These are phyloP conservation scores for Rugosomyces carneus DNA, from an alignment of 1,284 basidiomycete genomes.

Conservation along the genomic window DNA sequence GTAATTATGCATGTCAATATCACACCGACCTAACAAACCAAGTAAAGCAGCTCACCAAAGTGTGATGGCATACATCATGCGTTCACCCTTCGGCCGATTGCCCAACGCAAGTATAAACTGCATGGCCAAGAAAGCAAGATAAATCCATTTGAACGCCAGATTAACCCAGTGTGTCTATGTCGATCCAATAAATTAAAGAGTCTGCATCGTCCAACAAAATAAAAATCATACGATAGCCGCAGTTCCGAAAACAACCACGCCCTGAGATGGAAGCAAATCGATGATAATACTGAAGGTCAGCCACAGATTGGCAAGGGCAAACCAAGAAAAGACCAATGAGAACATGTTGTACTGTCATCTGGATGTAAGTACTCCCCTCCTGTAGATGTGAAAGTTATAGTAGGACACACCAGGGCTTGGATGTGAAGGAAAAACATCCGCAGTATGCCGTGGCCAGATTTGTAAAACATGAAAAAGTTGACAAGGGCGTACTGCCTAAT, in stretches of 20 bases:
- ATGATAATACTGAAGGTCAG: slow-evolving; percentile 86
- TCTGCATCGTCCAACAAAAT: too few species aligned
- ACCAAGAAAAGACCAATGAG: slow-evolving; percentile 84
- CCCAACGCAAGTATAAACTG: slow-evolving; percentile 81
- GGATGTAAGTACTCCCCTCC: too few species aligned
- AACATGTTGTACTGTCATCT: slow-evolving; percentile 65
- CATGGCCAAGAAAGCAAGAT: slow-evolving; percentile 66
- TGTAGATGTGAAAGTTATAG: too few species aligned
- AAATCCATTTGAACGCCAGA: slow-evolving; percentile 66
- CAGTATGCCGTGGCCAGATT: slow-evolving; percentile 77
- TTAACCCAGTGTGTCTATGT: slow-evolving; percentile 87
- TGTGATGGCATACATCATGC: slow-evolving; percentile 63
- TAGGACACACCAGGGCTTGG: slow-evolving; percentile 77
- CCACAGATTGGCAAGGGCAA: slow-evolving; percentile 85
- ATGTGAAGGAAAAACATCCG: slow-evolving; percentile 94
- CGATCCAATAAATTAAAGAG: too few species aligned
- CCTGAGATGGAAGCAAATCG: slow-evolving; percentile 61
- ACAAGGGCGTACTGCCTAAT: slow-evolving; percentile 91
- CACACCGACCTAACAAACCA: too few species aligned
- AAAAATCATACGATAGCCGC: slow-evolving; percentile 44
- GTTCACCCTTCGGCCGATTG: slow-evolving; percentile 84
- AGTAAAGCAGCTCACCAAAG: slow-evolving; percentile 38
- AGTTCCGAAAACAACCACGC: slow-evolving; percentile 52
- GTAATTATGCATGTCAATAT: too few species aligned
- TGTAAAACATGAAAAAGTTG: slow-evolving; percentile 90